These are phyloP conservation scores for Rubroshorea leprosula DNA, from an alignment of 345 rosid genomes.

Conservation along the genomic window DNA sequence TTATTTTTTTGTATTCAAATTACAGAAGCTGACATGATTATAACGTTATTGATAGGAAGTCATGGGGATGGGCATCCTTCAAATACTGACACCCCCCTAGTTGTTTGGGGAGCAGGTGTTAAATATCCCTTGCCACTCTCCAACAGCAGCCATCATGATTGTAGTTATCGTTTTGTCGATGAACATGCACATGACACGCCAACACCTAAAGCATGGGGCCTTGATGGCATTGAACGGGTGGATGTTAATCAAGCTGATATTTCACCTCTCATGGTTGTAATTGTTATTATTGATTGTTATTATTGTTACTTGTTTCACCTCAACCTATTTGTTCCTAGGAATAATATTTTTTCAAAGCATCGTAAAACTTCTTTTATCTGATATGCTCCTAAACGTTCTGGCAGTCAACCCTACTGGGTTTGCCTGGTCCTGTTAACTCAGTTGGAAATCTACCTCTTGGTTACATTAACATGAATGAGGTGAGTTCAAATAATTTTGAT, in stretches of 20 bases:
- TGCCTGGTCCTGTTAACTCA: slow-evolving; percentile 87
- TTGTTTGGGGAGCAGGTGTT: slow-evolving; percentile 96
- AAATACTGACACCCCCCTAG: slow-evolving; percentile 92
- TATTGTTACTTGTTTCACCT: background rate
- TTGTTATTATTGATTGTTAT: slow-evolving; percentile 8
- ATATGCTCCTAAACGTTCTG: slow-evolving; percentile 21
- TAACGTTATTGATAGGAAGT: slow-evolving; percentile 49
- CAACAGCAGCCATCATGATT: slow-evolving; percentile 39
- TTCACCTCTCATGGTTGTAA: slow-evolving; percentile 79
- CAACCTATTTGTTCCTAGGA: background rate
- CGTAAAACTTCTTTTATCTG: slow-evolving; percentile 11
- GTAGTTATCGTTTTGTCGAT: slow-evolving; percentile 63
- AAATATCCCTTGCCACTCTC: slow-evolving; percentile 55
- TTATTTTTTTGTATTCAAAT: background rate
- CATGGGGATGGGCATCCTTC: slow-evolving; percentile 97
- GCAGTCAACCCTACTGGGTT: slow-evolving; percentile 88
- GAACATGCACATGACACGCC: slow-evolving; percentile 81
- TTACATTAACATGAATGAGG: slow-evolving; percentile 68
- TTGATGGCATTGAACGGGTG: slow-evolving; percentile 71
- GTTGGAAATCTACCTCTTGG: slow-evolving; percentile 93
- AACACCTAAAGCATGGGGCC: slow-evolving; percentile 83
- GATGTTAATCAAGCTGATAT: slow-evolving; percentile 99
- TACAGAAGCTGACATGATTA: slow-evolving; percentile 20
- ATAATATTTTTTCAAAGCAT: slow-evolving; percentile 9
- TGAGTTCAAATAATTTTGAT: slow-evolving; percentile 23